Conservation (phyloP, 148 eudicot species). For the Camellia lanceoleosa region DNA sequence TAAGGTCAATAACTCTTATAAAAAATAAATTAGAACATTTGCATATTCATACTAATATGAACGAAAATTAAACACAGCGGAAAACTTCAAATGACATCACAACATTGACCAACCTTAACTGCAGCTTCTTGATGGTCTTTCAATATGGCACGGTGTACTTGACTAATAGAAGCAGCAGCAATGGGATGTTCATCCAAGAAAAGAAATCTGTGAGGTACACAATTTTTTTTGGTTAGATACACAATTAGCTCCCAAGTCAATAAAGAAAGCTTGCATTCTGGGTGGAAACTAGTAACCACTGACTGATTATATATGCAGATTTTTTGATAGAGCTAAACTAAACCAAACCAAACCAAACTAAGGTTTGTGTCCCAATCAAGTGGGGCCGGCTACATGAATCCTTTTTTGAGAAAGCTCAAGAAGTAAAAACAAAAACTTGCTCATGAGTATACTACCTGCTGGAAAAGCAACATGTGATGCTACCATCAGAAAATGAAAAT, state of each 20-base stretch:
- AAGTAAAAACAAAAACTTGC: neutral
- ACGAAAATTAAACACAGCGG: neutral
- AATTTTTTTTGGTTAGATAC: slow-evolving; percentile 10
- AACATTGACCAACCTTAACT: slow-evolving; percentile 60
- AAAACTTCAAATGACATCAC: neutral
- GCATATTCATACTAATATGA: neutral
- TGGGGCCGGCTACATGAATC: no score
- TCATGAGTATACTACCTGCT: neutral
- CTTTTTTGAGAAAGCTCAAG: neutral
- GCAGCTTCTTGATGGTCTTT: slow-evolving; percentile 74
- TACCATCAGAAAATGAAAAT: neutral
- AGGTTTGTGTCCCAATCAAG: no score
- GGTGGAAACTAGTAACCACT: neutral
- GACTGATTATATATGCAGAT: neutral
- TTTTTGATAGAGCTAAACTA: neutral
- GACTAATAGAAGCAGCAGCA: slow-evolving; percentile 97
- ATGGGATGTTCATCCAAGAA: slow-evolving; percentile 79
- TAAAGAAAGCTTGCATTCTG: neutral
- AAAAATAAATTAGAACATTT: no score
- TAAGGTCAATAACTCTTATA: no score
- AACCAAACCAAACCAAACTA: no score
- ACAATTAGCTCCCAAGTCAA: slow-evolving; percentile 19
- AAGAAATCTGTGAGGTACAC: slow-evolving; percentile 54
- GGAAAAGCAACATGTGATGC: neutral
- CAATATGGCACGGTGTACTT: slow-evolving; percentile 84